Percentiles rank a stretch among this genome's conserved stretches.
Conservation (phyloP, 148 eudicot species). For the Polygonum aviculare region DNA sequence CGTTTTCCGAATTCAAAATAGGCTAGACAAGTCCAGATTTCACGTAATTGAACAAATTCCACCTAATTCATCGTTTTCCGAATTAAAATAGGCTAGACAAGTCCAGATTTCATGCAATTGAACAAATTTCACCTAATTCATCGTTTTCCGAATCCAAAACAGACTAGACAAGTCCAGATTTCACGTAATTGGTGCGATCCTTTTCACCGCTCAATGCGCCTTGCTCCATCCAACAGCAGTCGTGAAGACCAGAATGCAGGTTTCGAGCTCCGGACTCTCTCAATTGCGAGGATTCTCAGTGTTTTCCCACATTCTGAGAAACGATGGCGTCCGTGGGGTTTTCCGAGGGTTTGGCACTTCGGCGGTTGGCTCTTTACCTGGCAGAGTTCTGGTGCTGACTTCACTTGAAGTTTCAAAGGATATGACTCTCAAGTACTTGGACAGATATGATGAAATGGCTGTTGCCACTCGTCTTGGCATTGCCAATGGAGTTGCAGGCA, state of each 20-base stretch:
- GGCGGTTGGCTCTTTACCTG: slow-evolving; percentile 68
- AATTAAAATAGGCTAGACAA: no score
- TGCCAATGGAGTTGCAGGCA: slow-evolving; percentile 78
- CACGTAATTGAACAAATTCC: slow-evolving; percentile 28
- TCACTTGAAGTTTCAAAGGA: slow-evolving; percentile 72
- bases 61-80: no score
- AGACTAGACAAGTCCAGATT: slow-evolving; percentile 79
- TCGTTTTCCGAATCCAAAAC: background rate
- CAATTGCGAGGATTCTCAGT: slow-evolving; percentile 40
- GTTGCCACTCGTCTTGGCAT: slow-evolving; percentile 64
- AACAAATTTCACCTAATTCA: background rate
- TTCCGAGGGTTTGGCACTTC: slow-evolving; percentile 76
- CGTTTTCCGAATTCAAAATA: background rate
- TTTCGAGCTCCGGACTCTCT: slow-evolving; percentile 40
- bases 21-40: slow-evolving; percentile 74
- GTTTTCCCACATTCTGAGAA: slow-evolving; percentile 37
- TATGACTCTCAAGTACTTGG: slow-evolving; percentile 42
- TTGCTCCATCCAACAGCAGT: slow-evolving; percentile 64
- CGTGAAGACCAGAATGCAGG: slow-evolving; percentile 78
- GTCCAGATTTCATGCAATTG: background rate
- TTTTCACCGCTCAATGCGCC: slow-evolving; percentile 60
- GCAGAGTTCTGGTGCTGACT: slow-evolving; percentile 54
- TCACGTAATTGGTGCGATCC: slow-evolving; percentile 59
- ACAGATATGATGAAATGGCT: slow-evolving; percentile 38
- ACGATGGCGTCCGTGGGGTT: slow-evolving; percentile 60